Conservation (phyloP, 2,329 filamentous ascomycete genomes). For the Epichloe glyceriae region DNA sequence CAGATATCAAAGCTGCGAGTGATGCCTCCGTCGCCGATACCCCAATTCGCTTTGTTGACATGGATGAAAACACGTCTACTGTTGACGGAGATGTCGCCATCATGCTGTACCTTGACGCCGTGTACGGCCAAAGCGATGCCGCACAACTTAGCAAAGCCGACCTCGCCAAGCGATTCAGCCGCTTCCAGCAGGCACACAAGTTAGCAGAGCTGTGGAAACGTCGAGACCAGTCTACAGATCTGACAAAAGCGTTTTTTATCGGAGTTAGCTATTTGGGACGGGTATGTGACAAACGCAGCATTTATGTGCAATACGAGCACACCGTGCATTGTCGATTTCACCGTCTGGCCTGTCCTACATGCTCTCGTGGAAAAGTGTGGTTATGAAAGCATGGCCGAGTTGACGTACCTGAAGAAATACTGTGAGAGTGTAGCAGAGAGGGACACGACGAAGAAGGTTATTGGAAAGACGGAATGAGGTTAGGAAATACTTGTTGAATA, state of each 20-base stretch:
- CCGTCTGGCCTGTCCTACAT: constrained; percentile 42
- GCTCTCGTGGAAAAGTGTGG: constrained; percentile 26
- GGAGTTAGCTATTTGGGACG: constrained; percentile 29
- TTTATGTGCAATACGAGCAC: background rate
- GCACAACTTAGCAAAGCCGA: constrained; percentile 13
- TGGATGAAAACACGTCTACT: constrained; percentile 32
- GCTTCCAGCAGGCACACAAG: constrained; percentile 27
- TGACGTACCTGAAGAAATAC: constrained; percentile 22
- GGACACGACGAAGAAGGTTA: constrained; percentile 13
- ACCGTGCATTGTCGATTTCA: constrained; percentile 32
- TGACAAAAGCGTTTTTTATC: constrained; percentile 16
- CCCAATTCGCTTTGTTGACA: constrained; percentile 40
- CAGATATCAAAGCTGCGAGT: background rate
- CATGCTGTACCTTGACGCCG: constrained; percentile 47
- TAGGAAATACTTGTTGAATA: background rate
- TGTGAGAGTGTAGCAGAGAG: constrained; percentile 19
- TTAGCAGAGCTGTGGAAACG: constrained; percentile 18
- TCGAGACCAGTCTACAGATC: background rate
- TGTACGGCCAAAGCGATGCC: constrained; percentile 25
- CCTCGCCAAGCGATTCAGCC: constrained; percentile 24
- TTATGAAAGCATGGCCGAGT: constrained; percentile 17
- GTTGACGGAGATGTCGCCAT: constrained; percentile 39
- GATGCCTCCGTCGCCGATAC: constrained; percentile 6
- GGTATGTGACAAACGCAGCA: constrained; percentile 12
- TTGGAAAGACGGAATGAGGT: constrained; percentile 7